Evolutionary conservation across 1,284 basidiomycete species (phyloP), one percentile per base, ranked within the genome.

Genomic region (Inonotus hispidus): DNA sequence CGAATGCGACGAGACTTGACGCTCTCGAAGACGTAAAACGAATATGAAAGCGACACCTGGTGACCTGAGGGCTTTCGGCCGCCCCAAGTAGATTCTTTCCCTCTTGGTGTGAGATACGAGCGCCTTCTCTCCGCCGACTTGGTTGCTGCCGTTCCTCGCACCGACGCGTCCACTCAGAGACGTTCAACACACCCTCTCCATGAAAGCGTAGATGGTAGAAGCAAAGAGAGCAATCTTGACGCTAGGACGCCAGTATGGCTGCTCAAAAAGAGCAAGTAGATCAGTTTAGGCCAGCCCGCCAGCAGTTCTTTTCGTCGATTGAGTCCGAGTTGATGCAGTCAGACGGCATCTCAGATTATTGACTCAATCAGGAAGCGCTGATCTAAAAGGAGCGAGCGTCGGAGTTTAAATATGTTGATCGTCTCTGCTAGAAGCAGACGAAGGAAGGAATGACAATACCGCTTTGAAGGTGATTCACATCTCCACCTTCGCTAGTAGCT

Each of bases 1-100:
- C 19, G 58, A 59, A 29, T n/a, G 58, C 41, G 25, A 25, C 38
- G 57, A 59, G 58, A 49, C 29, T 27, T 35, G 32, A 37, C 29
- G 25, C 25, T 38, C 49, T 59, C 52, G 19, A 21, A n/a, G 16
- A n/a, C 32, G 38, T 35, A 37, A 58, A 49, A 58, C 5, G 56
- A 58, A 35, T 49, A 41, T 43, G 56, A 49, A 47, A 14, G 23
- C 19, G 29, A 35, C 53, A 37, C 21, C 53, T 39, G 21, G 25
- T 39, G 56, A 21, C 16, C 46, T 49, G 46, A 49, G 46, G 46
- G n/a, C 8, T 23, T 27, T 49, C 32, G 50, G 50, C 50, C 32
- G 46, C 19, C 29, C 25, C 25, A 32, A 29, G 54, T 37, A 29
- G 8, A 27, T 55, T 3, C 3, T 35, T 32, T 27, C 21, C 41